Evolutionary conservation across 805 yeast species (phyloP).

Genomic region (Zygotorulaspora danielsina): DNA sequence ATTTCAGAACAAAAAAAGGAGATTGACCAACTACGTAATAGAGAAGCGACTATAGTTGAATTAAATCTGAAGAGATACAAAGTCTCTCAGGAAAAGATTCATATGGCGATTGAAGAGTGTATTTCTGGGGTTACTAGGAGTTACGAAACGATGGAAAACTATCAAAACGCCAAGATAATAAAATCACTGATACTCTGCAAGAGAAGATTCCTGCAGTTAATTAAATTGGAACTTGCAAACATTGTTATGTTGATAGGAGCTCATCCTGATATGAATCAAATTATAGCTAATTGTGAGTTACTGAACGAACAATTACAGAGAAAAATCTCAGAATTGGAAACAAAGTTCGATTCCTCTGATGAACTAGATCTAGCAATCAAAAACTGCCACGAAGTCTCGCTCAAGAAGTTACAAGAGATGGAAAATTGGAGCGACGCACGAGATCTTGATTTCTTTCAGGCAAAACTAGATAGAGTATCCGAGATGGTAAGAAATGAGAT

Average conservation of each 20-base stretch:
- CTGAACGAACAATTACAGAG: constrained; percentile 33
- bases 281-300: constrained; percentile 25
- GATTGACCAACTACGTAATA: constrained; percentile 58
- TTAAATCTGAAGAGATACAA: constrained; percentile 37
- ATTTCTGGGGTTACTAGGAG: constrained; percentile 41
- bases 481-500: constrained; percentile 52
- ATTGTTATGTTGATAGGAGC: constrained; percentile 8
- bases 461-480: constrained; percentile 40
- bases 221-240: constrained; percentile 39
- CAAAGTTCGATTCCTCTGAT: constrained; percentile 47
- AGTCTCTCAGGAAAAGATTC: constrained; percentile 38
- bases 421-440: constrained; percentile 50
- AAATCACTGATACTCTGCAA: constrained; percentile 38
- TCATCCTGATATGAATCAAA: constrained; percentile 14
- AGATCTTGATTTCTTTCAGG: constrained; percentile 43
- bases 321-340: constrained; percentile 52
- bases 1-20: constrained; percentile 75
- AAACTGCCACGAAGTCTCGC: constrained; percentile 41
- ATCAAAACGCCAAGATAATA: constrained; percentile 42
- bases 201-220: constrained; percentile 40
- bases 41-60: constrained; percentile 46
- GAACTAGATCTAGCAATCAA: constrained; percentile 47
- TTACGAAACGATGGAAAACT: constrained; percentile 39
- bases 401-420: constrained; percentile 46
- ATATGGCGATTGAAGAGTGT: constrained; percentile 40